Evolutionary conservation across 176 grass and related monocot species (phyloP), one percentile per base, ranked within the genome.

Genomic region (Eragrostis curvula): DNA sequence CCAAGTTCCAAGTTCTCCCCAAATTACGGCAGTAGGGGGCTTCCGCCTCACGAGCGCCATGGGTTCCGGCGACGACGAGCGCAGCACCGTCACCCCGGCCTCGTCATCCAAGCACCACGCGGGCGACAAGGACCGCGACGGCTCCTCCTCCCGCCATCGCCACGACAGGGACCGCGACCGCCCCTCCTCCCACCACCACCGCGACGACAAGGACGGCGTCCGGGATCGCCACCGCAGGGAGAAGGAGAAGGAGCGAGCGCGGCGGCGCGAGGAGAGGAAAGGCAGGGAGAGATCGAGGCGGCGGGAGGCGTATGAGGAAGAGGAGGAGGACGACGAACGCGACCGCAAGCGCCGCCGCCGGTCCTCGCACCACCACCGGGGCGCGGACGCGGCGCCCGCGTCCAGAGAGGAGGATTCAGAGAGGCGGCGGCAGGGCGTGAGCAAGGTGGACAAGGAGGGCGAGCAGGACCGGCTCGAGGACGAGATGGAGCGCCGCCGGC

Each of bases 391-490:
- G 25, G 66, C 53, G 36, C 59, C 32, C 32, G 32, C 61, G 66
- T 36, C 23, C 43, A 84, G 27, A 68, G 90, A 78, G 66, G 91
- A 86, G 82, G 90, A 70, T 52, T 87, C 66, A 0, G 82, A 91
- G 79, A 75, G 60, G 17, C 75, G 29, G 66, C 81, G 79, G 68
- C 86, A 80, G 83, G 79, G 84, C 65, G 77, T 82, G 86, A 90
- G 83, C 48, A 83, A 98, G 76, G 96, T 95, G 69, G 96, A 87
- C 27, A 87, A 92, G 57, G 91, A 94, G 83, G 95, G 89, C 24
- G 95, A 98, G 84, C 87, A 98, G 61, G 85, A 71, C 75, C 92
- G 85, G 47, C 89, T 98, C 32, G 96, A 98, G 1, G 96, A 98
- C 50, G 96, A 98, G 84, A 95, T 98, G 77, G 96, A 98, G 84